phyloP scores from a whole-genome alignment of 129 eudicot species.

The Deinandra increscens region DNA sequence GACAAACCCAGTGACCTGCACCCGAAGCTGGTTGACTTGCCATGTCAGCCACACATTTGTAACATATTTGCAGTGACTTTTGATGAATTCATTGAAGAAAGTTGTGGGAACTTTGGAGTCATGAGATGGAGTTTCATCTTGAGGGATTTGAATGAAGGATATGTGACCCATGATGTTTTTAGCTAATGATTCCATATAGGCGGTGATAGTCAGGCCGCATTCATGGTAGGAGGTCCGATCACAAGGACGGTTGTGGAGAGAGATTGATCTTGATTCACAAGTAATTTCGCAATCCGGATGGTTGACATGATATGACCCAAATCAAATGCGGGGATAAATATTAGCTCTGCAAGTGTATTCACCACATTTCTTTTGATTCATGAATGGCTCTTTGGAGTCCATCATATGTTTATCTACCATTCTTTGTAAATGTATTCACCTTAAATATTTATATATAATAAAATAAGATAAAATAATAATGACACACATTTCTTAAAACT shows the following conservation, averaged over 20 bases:
- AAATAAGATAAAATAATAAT: too few relatives aligned
- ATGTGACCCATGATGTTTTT: slow-evolving; percentile 11
- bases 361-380: slow-evolving; percentile 20
- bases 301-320: slow-evolving; percentile 45
- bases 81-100: slow-evolving; percentile 14
- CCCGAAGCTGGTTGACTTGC: not conserved
- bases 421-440: too few relatives aligned
- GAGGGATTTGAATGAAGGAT: slow-evolving; percentile 32
- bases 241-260: slow-evolving; percentile 39
- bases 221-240: slow-evolving; percentile 24
- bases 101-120: not conserved
- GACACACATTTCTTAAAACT: too few relatives aligned
- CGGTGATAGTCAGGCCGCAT: slow-evolving; percentile 21
- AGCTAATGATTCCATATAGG: slow-evolving; percentile 28
- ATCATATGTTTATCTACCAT: not conserved
- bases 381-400: not conserved
- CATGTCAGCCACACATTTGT: slow-evolving; percentile 23
- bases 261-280: slow-evolving; percentile 24
- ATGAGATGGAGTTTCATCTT: not conserved
- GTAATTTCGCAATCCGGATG: slow-evolving; percentile 42
- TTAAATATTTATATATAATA: too few relatives aligned
- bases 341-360: slow-evolving; percentile 30
- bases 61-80: slow-evolving; percentile 21
- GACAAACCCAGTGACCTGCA: slow-evolving; percentile 19
- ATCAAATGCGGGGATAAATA: slow-evolving; percentile 41